Evolutionary conservation across 345 rosid genomes (phyloP), one percentile per base, ranked within the genome.

Genomic region (Ricinus communis): DNA sequence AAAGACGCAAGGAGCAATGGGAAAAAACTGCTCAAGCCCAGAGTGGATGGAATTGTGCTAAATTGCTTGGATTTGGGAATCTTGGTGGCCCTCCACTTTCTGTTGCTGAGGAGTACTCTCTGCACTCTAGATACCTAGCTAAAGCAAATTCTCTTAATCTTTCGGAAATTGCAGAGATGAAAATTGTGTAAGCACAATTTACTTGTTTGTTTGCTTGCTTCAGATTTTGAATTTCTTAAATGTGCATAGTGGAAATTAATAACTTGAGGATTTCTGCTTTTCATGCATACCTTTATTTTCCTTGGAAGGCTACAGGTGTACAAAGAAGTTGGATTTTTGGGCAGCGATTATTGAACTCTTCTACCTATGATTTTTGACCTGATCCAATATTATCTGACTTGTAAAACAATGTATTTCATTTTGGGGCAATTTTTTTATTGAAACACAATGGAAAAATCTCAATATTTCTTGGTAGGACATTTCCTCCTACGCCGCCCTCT

Each of bases 111-210:
- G 94, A 95, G 79, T 92, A 90, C 76, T 87, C 97, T 16, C 93
- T 95, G 72, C 99, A 95, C 82, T 87, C 99, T 30, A 87, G 98
- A 84, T 92, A 88, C 83, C 93, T 95, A 40, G 82, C 98, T n/a
- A 95, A 89, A 86, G 98, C 99, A 25, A 90, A 90, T 75, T 90
- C 97, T 69, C 83, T 88, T 33, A 92, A 90, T 86, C 94, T 90
- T 68, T 95, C 99, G 12, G 97, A 95, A 81, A 92, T 90, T 72
- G 93, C 98, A 56, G 99, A 95, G 80, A 95, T 92, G 97, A 95
- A 92, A 82, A 92, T 95, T 76, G 86, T 92, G 99, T 95, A 88
- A 77, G 97, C 77, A 58, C 71, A 71, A 62, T 21, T 54, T 49
- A 69, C 43, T 41, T 24, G 27, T 61, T 53, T 75, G 13, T 22